Conservation (phyloP, 2,329 filamentous ascomycete genomes). For the Mycocentrospora acerina region DNA sequence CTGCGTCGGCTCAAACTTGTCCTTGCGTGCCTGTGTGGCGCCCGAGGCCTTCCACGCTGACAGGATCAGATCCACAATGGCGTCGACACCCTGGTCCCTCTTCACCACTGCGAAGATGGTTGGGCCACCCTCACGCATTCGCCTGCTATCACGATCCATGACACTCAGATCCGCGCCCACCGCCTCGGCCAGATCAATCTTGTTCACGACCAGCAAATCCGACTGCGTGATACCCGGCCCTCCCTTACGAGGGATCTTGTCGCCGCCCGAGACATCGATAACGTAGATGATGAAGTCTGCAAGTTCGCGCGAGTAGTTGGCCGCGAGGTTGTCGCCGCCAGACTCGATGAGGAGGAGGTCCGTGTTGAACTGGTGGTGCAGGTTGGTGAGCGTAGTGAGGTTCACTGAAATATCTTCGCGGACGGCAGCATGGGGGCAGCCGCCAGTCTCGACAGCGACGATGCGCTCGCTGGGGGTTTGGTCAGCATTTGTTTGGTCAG, state of each 20-base stretch:
- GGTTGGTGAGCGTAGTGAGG: conserved; percentile 84
- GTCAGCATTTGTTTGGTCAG: too few species aligned
- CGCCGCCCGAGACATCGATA: conserved; percentile 93
- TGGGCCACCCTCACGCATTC: conserved; percentile 92
- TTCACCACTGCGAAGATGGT: conserved; percentile 99
- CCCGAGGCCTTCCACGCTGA: conserved; percentile 93
- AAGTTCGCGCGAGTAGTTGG: conserved; percentile 92
- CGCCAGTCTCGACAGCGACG: conserved; percentile 94
- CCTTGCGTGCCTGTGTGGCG: conserved; percentile 52
- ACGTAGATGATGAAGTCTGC: conserved; percentile 99
- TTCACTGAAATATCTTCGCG: conserved; percentile 96
- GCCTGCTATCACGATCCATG: conserved; percentile 92
- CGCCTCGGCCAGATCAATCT: conserved; percentile 89
- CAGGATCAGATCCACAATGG: conserved; percentile 84
- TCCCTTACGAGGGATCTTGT: conserved; percentile 95
- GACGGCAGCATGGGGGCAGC: conserved; percentile 94
- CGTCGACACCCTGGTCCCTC: conserved; percentile 78
- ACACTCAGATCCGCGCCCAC: conserved; percentile 88
- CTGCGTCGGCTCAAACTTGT: conserved; percentile 34
- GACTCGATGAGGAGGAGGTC: conserved; percentile 93
- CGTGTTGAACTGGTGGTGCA: conserved; percentile 76
- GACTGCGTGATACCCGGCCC: conserved; percentile 97
- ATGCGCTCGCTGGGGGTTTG: conserved; percentile 61
- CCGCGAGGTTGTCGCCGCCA: conserved; percentile 93
- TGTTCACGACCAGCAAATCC: conserved; percentile 92